Conservation (phyloP, 176 grass and related monocot species). For the Aegilops tauschii region DNA sequence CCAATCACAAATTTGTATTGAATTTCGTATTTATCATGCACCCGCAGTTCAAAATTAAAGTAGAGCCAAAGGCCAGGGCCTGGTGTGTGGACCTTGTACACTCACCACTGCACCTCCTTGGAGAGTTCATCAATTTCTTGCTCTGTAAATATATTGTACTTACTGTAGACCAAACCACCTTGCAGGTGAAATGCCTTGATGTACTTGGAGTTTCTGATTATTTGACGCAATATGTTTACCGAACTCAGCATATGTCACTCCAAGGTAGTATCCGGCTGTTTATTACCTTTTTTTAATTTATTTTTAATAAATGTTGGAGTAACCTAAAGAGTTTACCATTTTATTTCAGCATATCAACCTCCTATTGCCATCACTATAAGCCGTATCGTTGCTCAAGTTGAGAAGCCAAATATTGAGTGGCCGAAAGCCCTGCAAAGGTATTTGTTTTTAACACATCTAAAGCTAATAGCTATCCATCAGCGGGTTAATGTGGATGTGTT, state of each 20-base stretch:
- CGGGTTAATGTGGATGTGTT: slow-evolving; percentile 24
- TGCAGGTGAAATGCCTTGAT: slow-evolving; percentile 87
- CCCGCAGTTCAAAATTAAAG: neutral
- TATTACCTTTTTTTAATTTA: neutral
- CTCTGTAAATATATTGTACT: slow-evolving; percentile 19
- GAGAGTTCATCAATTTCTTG: neutral
- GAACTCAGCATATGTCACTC: slow-evolving; percentile 84
- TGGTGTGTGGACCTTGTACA: neutral
- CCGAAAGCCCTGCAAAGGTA: slow-evolving; percentile 91
- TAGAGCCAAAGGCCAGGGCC: neutral
- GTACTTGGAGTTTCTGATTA: slow-evolving; percentile 83
- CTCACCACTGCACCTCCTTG: neutral
- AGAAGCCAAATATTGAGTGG: slow-evolving; percentile 96
- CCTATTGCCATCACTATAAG: slow-evolving; percentile 75
- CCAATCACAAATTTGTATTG: neutral
- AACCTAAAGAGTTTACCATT: slow-evolving; percentile 29
- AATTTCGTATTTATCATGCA: neutral
- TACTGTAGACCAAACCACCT: slow-evolving; percentile 15
- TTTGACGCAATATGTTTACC: slow-evolving; percentile 67
- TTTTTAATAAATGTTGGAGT: slow-evolving; percentile 29
- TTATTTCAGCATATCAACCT: slow-evolving; percentile 83
- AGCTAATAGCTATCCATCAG: neutral
- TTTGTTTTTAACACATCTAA: neutral
- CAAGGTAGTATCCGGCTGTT: slow-evolving; percentile 52
- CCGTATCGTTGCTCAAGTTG: slow-evolving; percentile 83